Conservation (phyloP, 768 basidiomycete genomes). For the Hydnomerulius pinastri region DNA sequence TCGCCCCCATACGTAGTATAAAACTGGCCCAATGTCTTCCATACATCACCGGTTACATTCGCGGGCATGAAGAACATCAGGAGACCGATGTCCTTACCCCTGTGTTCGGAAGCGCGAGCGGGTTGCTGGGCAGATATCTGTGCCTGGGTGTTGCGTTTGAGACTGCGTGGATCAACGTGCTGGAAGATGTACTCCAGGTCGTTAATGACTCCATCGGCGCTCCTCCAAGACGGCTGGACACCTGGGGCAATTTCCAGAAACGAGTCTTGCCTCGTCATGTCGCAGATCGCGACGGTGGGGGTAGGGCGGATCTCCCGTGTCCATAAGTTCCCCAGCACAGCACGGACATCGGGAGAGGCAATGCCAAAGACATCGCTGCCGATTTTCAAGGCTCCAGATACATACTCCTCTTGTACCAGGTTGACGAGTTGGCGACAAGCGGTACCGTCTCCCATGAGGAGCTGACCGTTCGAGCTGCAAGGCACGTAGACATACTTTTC, state of each 20-base stretch:
- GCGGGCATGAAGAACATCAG: slow-evolving; percentile 16
- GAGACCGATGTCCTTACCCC: slow-evolving; percentile 11
- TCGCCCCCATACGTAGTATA: slow-evolving; percentile 10
- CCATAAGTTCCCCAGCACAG: slow-evolving; percentile 15
- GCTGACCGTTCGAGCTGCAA: slow-evolving; percentile 2
- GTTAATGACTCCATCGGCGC: not conserved
- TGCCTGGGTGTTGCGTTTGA: not conserved
- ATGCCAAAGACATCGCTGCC: slow-evolving; percentile 8
- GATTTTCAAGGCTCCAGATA: slow-evolving; percentile 16
- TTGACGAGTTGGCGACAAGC: slow-evolving; percentile 1
- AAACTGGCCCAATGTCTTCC: slow-evolving; percentile 17
- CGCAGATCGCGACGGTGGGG: slow-evolving; percentile 21
- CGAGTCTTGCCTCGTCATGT: slow-evolving; percentile 6
- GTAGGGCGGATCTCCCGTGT: slow-evolving; percentile 13
- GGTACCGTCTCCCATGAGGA: not conserved
- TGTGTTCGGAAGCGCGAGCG: not conserved
- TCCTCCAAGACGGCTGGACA: slow-evolving; percentile 9
- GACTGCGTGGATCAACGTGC: slow-evolving; percentile 13
- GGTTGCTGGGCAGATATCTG: not conserved
- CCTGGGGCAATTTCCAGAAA: slow-evolving; percentile 11
- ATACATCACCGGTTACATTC: slow-evolving; percentile 6
- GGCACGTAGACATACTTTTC: slow-evolving; percentile 27
- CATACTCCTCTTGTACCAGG: slow-evolving; percentile 13
- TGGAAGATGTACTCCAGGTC: slow-evolving; percentile 14
- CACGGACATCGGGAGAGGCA: slow-evolving; percentile 17